Evolutionary conservation across 148 eudicot species (phyloP).

Genomic region (Vaccinium darrowii): DNA sequence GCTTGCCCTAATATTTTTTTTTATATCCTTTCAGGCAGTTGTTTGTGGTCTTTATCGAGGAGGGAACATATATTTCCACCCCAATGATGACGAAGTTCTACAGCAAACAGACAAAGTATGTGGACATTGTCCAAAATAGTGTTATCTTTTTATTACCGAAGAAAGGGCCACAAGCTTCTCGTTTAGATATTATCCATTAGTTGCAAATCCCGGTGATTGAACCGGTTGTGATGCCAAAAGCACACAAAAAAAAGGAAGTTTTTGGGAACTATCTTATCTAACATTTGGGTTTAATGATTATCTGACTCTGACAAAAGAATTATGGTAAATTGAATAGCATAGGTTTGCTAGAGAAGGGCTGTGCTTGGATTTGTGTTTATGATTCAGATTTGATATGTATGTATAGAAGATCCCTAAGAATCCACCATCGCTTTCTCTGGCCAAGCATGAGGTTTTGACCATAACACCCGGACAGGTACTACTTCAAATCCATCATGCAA

Average conservation of each 20-base stretch:
- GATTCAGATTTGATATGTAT: not conserved
- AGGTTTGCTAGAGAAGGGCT: not conserved
- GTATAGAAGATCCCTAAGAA: not conserved
- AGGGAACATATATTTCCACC: constrained; percentile 77
- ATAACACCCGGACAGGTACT: not conserved
- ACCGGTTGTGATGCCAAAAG: not conserved
- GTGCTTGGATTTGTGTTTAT: not conserved
- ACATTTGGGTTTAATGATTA: not conserved
- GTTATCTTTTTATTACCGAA: not conserved
- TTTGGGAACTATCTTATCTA: not conserved
- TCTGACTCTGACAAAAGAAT: not conserved
- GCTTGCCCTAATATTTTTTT: not conserved
- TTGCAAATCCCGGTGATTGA: not conserved
- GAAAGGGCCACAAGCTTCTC: not conserved
- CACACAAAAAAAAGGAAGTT: not conserved
- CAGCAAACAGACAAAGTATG: constrained; percentile 80
- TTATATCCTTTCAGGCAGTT: constrained; percentile 54
- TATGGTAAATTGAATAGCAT: not conserved
- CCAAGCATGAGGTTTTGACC: not conserved
- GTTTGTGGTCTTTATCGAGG: constrained; percentile 81
- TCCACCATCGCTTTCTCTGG: not conserved
- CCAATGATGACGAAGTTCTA: constrained; percentile 72
- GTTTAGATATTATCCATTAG: not conserved
- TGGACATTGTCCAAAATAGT: not conserved
- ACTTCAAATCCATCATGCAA: not conserved